Percentiles rank a stretch among this genome's conserved stretches.
Conservation (phyloP, 2,329 filamentous ascomycete genomes). For the Sarocladiaceae sp. region DNA sequence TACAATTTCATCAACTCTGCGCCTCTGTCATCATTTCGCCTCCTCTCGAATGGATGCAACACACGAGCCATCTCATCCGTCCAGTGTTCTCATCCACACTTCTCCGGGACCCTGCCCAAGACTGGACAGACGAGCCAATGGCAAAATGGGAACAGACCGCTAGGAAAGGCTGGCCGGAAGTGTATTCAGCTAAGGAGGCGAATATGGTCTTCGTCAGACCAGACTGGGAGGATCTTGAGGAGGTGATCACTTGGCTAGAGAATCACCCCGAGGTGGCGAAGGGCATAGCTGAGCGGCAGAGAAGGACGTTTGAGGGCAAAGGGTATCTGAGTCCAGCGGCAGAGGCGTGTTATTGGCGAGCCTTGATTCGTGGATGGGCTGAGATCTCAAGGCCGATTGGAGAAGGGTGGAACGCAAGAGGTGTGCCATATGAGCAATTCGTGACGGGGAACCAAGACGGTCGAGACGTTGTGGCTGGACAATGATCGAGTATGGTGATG, state of each 20-base stretch:
- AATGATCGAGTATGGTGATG: too few relatives aligned
- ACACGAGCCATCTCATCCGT: slow-evolving; percentile 41
- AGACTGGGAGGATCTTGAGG: slow-evolving; percentile 48
- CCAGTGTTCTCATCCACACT: slow-evolving; percentile 37
- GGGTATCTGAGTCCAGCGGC: slow-evolving; percentile 47
- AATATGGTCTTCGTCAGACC: slow-evolving; percentile 47
- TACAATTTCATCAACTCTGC: slow-evolving; percentile 49
- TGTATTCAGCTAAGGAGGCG: slow-evolving; percentile 30
- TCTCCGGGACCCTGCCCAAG: slow-evolving; percentile 7
- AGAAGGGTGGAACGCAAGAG: slow-evolving; percentile 26
- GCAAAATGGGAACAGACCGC: slow-evolving; percentile 7
- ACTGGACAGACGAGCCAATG: neutral
- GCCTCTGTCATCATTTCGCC: slow-evolving; percentile 42
- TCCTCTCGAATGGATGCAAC: slow-evolving; percentile 45
- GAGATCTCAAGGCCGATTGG: slow-evolving; percentile 32
- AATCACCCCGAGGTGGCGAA: slow-evolving; percentile 36
- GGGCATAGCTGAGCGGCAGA: slow-evolving; percentile 43
- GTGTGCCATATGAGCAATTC: slow-evolving; percentile 36
- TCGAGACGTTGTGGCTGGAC: neutral
- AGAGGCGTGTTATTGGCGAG: slow-evolving; percentile 50
- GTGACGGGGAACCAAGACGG: slow-evolving; percentile 9
- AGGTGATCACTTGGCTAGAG: slow-evolving; percentile 41
- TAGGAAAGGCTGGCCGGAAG: slow-evolving; percentile 32
- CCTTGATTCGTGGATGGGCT: slow-evolving; percentile 42
- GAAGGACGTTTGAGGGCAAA: slow-evolving; percentile 34